Conservation (phyloP, 1,139 yeast species). For the Magnusiomyces ingens region DNA sequence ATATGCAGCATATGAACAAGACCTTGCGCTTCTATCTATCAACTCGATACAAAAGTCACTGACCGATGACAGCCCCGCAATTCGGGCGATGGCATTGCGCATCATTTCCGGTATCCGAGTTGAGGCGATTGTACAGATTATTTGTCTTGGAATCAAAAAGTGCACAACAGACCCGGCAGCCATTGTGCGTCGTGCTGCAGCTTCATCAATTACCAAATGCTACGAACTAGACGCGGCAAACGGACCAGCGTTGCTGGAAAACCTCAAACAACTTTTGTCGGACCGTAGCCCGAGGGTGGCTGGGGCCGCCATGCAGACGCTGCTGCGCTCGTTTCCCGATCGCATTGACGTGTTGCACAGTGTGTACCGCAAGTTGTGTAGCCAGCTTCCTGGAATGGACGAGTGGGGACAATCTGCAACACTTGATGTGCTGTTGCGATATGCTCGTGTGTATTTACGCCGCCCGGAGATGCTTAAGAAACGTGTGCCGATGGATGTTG, state of each 20-base stretch:
- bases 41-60: slow-evolving; percentile 86
- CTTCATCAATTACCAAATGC: slow-evolving; percentile 67
- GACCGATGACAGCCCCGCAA: slow-evolving; percentile 59
- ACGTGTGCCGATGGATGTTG: slow-evolving; percentile 5
- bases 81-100: slow-evolving; percentile 68
- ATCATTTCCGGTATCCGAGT: slow-evolving; percentile 77
- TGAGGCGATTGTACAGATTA: slow-evolving; percentile 72
- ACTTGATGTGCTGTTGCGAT: slow-evolving; percentile 60
- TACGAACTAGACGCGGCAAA: slow-evolving; percentile 40
- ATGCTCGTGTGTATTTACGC: slow-evolving; percentile 55
- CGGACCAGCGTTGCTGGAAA: slow-evolving; percentile 42
- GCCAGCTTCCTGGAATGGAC: slow-evolving; percentile 51
- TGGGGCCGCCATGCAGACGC: slow-evolving; percentile 58
- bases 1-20: slow-evolving; percentile 82
- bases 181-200: slow-evolving; percentile 71
- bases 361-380: slow-evolving; percentile 56
- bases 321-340: slow-evolving; percentile 48
- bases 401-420: slow-evolving; percentile 66
- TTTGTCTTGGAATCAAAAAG: slow-evolving; percentile 65
- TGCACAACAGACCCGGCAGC: slow-evolving; percentile 68
- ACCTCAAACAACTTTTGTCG: slow-evolving; percentile 48
- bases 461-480: slow-evolving; percentile 36
- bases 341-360: slow-evolving; percentile 65
- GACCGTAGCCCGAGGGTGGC: slow-evolving; percentile 66
- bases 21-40: slow-evolving; percentile 77